These are phyloP conservation scores for Musa troglodytarum DNA, from an alignment of 176 grass and related monocot genomes.

Conservation along the genomic window DNA sequence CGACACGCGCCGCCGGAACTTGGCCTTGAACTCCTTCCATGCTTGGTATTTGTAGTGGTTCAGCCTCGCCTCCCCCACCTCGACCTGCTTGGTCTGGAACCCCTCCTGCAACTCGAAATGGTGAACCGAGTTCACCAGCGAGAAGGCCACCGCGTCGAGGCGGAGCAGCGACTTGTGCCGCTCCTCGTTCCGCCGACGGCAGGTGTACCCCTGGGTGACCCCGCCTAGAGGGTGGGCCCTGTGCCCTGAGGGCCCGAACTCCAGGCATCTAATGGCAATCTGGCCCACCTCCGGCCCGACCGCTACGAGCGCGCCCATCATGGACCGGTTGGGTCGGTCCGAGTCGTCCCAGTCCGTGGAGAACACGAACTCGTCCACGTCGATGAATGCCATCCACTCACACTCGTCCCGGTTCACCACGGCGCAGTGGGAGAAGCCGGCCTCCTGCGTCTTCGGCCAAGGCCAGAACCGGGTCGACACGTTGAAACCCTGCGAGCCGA, in stretches of 20 bases:
- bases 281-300: slow-evolving; percentile 11
- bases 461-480: slow-evolving; percentile 35
- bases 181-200: slow-evolving; percentile 29
- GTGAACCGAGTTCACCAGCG: slow-evolving; percentile 47
- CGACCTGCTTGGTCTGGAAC: background rate
- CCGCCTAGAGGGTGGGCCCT: slow-evolving; percentile 28
- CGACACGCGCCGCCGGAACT: slow-evolving; percentile 48
- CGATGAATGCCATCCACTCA: slow-evolving; percentile 67
- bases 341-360: slow-evolving; percentile 22
- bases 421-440: slow-evolving; percentile 50
- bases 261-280: slow-evolving; percentile 29
- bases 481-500: slow-evolving; percentile 20
- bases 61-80: background rate
- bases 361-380: slow-evolving; percentile 73
- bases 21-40: slow-evolving; percentile 60
- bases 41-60: slow-evolving; percentile 87
- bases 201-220: slow-evolving; percentile 53
- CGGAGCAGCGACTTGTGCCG: slow-evolving; percentile 64
- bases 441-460: slow-evolving; percentile 73
- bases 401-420: slow-evolving; percentile 23
- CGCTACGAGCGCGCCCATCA: slow-evolving; percentile 30
- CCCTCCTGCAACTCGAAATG: slow-evolving; percentile 34
- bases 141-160: slow-evolving; percentile 20
- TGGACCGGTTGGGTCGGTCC: background rate
- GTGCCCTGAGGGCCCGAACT: slow-evolving; percentile 45